Conservation (phyloP, 1,139 yeast species). For the Diutina pseudorugosa region DNA sequence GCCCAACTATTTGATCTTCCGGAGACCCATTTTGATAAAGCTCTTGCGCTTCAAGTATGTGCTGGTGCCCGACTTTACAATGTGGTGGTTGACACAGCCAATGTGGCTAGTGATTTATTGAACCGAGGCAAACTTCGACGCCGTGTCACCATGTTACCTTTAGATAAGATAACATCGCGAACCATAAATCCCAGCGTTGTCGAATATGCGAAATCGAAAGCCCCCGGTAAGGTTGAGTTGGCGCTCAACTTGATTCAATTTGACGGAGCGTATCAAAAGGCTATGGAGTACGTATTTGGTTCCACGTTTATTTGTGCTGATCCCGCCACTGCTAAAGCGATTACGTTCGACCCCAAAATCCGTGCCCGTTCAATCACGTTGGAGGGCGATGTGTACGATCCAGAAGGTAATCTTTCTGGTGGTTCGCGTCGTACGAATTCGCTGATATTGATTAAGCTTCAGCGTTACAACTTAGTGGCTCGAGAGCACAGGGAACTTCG, state of each 20-base stretch:
- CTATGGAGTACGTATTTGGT: constrained; percentile 92
- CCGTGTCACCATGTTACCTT: constrained; percentile 85
- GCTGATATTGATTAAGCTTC: constrained; percentile 54
- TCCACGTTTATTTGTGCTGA: constrained; percentile 74
- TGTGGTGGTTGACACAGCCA: constrained; percentile 83
- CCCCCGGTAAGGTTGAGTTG: constrained; percentile 78
- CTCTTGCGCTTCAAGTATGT: constrained; percentile 83
- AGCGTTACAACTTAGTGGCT: constrained; percentile 47
- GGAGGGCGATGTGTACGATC: constrained; percentile 93
- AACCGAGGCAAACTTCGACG: constrained; percentile 69
- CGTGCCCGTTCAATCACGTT: constrained; percentile 80
- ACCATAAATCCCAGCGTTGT: constrained; percentile 31
- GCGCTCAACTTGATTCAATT: constrained; percentile 74
- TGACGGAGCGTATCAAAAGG: constrained; percentile 56
- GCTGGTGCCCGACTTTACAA: constrained; percentile 90
- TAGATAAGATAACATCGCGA: constrained; percentile 68
- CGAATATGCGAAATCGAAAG: constrained; percentile 50
- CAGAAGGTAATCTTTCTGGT: constrained; percentile 91
- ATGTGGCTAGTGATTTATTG: constrained; percentile 68
- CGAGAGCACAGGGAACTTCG: constrained; percentile 26
- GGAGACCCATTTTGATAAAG: constrained; percentile 45
- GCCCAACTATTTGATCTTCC: constrained; percentile 70
- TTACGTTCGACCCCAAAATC: constrained; percentile 77
- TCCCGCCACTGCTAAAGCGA: constrained; percentile 75
- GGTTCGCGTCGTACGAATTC: constrained; percentile 65